Evolutionary conservation across 2,329 filamentous ascomycete species (phyloP).

Genomic region (Calycina herbarum): DNA sequence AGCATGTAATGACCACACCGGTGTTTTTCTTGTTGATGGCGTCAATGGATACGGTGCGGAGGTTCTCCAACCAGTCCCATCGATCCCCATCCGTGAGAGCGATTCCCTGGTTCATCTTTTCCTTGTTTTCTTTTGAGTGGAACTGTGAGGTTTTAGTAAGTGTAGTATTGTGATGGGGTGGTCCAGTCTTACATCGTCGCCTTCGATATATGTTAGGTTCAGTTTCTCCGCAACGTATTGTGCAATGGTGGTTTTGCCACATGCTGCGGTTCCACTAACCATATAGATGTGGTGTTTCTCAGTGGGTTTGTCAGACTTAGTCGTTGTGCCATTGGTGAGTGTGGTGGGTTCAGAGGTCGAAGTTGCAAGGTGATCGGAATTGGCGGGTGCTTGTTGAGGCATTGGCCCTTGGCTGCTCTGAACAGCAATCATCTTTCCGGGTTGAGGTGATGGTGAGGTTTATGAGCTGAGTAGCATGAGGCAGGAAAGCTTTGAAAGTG

Average conservation of each 20-base stretch:
- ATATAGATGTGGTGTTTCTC: conserved; percentile 71
- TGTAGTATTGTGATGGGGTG: conserved; percentile 13
- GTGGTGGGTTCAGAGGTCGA: conserved; percentile 21
- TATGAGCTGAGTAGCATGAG: not conserved
- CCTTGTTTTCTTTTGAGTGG: conserved; percentile 74
- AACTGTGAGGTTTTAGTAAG: conserved; percentile 50
- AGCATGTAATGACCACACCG: conserved; percentile 94
- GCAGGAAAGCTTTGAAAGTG: not conserved
- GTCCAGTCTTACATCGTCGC: conserved; percentile 65
- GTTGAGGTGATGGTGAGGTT: not conserved
- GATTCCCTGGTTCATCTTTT: conserved; percentile 84
- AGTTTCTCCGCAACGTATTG: conserved; percentile 62
- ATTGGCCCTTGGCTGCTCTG: conserved; percentile 1
- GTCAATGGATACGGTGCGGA: conserved; percentile 67
- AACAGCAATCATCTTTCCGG: not conserved
- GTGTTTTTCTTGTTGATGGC: conserved; percentile 54
- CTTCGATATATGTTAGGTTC: conserved; percentile 71
- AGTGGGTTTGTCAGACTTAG: conserved; percentile 22
- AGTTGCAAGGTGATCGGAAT: conserved; percentile 32
- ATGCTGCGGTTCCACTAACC: conserved; percentile 76
- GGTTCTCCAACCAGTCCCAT: conserved; percentile 91
- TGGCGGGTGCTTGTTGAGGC: conserved; percentile 23
- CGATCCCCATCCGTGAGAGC: conserved; percentile 90
- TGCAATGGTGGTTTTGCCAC: conserved; percentile 76
- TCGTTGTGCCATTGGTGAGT: conserved; percentile 23